phyloP scores from a whole-genome alignment of 2,329 filamentous ascomycete species.

The Passalora sequoiae region DNA sequence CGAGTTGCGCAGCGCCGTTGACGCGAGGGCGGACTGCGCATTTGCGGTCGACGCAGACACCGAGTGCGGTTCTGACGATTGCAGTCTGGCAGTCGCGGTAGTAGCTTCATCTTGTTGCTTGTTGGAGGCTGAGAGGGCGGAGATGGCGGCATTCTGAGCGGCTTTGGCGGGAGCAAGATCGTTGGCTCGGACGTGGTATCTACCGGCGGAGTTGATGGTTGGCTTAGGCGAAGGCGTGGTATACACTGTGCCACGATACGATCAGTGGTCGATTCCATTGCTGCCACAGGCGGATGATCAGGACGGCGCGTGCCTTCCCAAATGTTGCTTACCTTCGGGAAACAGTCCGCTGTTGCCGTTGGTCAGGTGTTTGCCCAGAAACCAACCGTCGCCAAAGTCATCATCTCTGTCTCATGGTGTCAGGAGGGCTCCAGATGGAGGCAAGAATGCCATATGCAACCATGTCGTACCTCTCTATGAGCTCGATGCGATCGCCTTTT shows the following conservation, averaged over 20 bases:
- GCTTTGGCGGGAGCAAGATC: constrained; percentile 18
- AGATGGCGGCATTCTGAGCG: constrained; percentile 14
- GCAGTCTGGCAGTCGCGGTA: constrained; percentile 13
- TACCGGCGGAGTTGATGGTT: constrained; percentile 24
- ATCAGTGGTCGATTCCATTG: no score
- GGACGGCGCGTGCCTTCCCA: no score
- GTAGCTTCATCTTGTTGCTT: constrained; percentile 11
- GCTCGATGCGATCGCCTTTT: constrained; percentile 77
- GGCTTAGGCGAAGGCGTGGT: constrained; percentile 36
- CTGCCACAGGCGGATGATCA: no score
- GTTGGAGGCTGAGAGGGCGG: constrained; percentile 11
- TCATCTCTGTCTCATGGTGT: constrained; percentile 51
- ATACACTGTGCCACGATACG: no score
- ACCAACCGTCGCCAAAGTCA: constrained; percentile 76
- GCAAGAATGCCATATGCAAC: constrained; percentile 1
- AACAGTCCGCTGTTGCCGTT: constrained; percentile 74
- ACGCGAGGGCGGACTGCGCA: constrained; percentile 14
- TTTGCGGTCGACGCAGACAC: not conserved
- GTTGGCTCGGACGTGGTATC: constrained; percentile 18
- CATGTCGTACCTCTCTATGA: constrained; percentile 65
- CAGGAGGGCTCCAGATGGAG: constrained; percentile 3
- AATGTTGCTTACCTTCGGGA: constrained; percentile 63
- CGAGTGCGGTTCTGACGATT: constrained; percentile 3
- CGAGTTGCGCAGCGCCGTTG: constrained; percentile 22
- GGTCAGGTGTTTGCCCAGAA: constrained; percentile 66